Base-by-base conservation (phyloP, 2,329 filamentous ascomycete genomes). In the Penicillium sp. region DNA sequence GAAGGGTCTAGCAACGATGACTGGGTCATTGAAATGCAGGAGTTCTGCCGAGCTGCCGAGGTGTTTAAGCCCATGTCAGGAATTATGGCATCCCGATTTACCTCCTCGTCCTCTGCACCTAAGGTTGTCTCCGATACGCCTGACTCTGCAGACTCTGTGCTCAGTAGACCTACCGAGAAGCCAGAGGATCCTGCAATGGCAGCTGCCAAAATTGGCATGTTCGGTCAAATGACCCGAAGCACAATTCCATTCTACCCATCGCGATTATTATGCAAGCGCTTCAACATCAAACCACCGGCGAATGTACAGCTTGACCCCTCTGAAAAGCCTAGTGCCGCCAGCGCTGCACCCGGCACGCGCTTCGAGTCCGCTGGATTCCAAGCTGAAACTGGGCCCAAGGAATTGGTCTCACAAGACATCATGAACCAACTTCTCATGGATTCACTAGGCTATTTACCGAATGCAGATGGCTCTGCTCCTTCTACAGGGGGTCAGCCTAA, bases 41-140 rank as follows among this genome's bases (percentile, higher is more conserved):
- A 99, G 66, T 97, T 96, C 66, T 79, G 83, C 11, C 83, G 86
- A 51, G 87, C 86, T 5, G 87, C 87, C 0, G 78, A 85, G 62
- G 86, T 97, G 18, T 99, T 97, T 78, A 93, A 90, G 70, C 94
- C 94, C 0, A 90, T 96, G 76, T 90, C 89, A 2, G 91, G 91
- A 0, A 81, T 90, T 59, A 97, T 99, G 91, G 94, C 93, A 14
- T 91, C 89, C 18, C 86, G 93, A 0, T 99, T 99, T 70, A 97
- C 91, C 0, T 87, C 89, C 51, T 68, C 75, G 3, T 73, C 73
- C 5, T 70, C 67, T 0, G 65, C 74, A 2, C 70, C 74, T 3
- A 71, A 74, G 36, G 62, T 69, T 9, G 69, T 75, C 1, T 73
- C 77, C 1, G 73, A 76, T 58, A 62, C 64, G 49, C 62, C 59